phyloP scores from a whole-genome alignment of 139 green algal species.

The Marvania coccoides region DNA sequence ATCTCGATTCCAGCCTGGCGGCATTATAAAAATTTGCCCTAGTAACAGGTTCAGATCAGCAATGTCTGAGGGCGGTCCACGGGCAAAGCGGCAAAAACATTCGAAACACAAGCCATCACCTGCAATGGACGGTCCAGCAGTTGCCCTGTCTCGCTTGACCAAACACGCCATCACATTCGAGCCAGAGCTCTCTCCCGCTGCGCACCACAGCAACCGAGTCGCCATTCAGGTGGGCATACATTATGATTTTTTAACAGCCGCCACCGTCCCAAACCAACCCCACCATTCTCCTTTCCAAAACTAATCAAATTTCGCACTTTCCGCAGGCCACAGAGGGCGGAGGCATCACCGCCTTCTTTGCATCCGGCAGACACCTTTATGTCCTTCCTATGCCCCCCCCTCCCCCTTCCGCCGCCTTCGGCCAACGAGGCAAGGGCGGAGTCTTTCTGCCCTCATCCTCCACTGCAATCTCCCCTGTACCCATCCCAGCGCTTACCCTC shows the following conservation, averaged over 20 bases:
- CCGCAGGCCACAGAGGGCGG: not conserved
- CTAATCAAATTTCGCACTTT: not conserved
- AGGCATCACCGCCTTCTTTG: slow-evolving; percentile 5
- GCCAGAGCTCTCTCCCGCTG: not conserved
- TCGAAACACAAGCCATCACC: too few relatives aligned
- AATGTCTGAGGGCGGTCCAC: too few relatives aligned
- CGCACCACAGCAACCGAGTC: slow-evolving; percentile 7
- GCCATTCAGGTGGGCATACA: slow-evolving; percentile 10
- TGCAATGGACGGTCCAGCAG: not conserved
- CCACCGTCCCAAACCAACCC: not conserved
- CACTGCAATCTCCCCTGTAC: not conserved
- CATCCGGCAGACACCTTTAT: slow-evolving; percentile 1
- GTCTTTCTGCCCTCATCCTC: slow-evolving; percentile 11
- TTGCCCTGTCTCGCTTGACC: not conserved
- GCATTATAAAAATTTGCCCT: too few relatives aligned
- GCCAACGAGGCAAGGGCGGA: slow-evolving; percentile 18
- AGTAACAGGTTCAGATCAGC: too few relatives aligned
- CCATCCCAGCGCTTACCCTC: not conserved
- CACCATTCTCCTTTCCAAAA: not conserved
- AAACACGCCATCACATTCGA: not conserved
- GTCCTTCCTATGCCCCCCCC: not conserved
- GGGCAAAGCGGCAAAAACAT: too few relatives aligned
- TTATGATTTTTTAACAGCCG: not conserved
- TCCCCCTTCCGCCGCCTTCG: not conserved
- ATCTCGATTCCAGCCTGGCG: too few relatives aligned